phyloP scores from a whole-genome alignment of 306 rosid genomes.

The Acacia melanoxylon region DNA sequence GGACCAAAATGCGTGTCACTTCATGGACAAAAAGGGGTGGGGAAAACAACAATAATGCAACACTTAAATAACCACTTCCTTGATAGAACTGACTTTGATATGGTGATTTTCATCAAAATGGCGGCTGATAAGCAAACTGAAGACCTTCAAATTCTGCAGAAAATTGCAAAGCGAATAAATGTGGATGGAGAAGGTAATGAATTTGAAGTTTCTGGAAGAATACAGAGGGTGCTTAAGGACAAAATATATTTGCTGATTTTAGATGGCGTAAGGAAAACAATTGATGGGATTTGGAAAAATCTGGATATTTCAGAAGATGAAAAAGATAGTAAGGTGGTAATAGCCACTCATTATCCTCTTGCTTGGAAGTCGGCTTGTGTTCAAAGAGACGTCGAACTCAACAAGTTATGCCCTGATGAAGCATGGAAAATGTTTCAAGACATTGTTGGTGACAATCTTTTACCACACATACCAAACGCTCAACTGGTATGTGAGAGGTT shows the following conservation, averaged over 20 bases:
- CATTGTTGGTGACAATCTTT: not conserved
- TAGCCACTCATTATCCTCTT: not conserved
- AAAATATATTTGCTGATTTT: conserved; percentile 35
- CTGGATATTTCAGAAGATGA: not conserved
- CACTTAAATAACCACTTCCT: not conserved
- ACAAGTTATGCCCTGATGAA: too few species aligned
- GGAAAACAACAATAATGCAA: conserved; percentile 5
- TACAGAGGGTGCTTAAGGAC: not conserved
- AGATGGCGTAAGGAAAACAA: conserved; percentile 25
- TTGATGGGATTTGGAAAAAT: conserved; percentile 20
- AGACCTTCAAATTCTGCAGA: not conserved
- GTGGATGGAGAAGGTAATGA: not conserved
- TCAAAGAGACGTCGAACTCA: too few species aligned
- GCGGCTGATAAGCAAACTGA: too few species aligned
- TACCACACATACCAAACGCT: not conserved
- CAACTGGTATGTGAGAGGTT: not conserved
- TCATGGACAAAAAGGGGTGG: conserved; percentile 4
- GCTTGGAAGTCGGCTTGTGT: too few species aligned
- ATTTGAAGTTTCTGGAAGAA: not conserved
- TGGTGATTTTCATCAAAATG: conserved; percentile 4
- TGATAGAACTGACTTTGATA: not conserved
- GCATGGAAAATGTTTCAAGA: too few species aligned
- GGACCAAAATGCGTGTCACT: not conserved
- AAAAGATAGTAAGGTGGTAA: conserved; percentile 30
- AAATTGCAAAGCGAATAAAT: not conserved